Base-by-base conservation (phyloP, 2,329 filamentous ascomycete genomes). In the Ophiostoma pallidulum region DNA sequence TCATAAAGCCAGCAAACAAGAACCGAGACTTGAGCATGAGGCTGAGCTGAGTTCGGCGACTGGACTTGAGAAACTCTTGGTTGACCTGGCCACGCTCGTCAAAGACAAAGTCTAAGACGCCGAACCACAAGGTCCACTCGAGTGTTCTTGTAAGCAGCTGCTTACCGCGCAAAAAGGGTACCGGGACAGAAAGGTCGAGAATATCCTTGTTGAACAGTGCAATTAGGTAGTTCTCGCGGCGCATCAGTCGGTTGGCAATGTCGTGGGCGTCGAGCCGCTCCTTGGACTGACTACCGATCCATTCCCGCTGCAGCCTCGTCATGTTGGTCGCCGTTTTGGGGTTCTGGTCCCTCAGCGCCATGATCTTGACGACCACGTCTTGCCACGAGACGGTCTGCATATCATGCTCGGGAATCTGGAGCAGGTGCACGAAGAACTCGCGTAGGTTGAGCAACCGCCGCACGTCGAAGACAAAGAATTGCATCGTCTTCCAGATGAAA, bases 171-270 rank as follows among this genome's bases (percentile, higher is more conserved):
- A 96, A 59, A 53, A 96, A 90, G 0, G 92, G 92, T 2, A 98
- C 66, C 2, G 88, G 87, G 3, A 96, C 74, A 0, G 86, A 89
- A 39, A 97, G 71, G 60, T 98, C 83, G 36, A 98, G 66, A 32
- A 97, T 79, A 52, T 97, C 92, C 64, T 98, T 97, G 71, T 98
- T 98, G 68, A 97, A 88, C 58, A 98, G 73, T 4, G 92, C 92
- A 58, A 98, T 96, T 53, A 96, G 77, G 58, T 96, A 98, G 60
- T 98, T 98, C 53, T 96, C 91, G 60, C 87, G 85, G 50, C 92
- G 83, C 92, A 98, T 97, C 39, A 98, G 68, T 28, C 92, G 80
- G 60, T 97, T 98, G 7, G 92, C 92, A 62, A 98, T 97, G 60
- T 96, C 92, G 58, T 96, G 88, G 10, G 92, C 92, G 64, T 96